phyloP scores from a whole-genome alignment of 768 basidiomycete genomes.

The Leccinellum luteum region DNA sequence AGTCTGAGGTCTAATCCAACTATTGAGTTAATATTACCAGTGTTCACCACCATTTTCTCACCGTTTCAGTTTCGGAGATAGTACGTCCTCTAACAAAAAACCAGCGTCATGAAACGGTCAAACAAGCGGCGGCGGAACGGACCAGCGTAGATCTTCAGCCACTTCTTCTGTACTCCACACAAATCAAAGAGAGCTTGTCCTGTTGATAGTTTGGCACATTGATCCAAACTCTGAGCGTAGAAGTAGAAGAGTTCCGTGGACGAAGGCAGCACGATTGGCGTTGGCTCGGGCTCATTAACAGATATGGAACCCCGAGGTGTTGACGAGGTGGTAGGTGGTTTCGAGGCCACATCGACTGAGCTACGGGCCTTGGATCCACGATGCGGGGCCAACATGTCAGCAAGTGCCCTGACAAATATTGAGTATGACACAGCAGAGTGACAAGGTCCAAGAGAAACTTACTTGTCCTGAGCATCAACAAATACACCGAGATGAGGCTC shows the following conservation, averaged over 20 bases:
- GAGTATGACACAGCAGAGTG: neutral
- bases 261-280: conserved; percentile 77
- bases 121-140: conserved; percentile 17
- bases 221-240: conserved; percentile 92
- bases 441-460: conserved; percentile 36
- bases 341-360: conserved; percentile 59
- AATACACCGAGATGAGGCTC: conserved; percentile 92
- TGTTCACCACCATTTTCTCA: conserved; percentile 27
- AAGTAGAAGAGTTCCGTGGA: conserved; percentile 98
- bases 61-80: conserved; percentile 74
- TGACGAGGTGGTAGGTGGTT: conserved; percentile 23
- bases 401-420: conserved; percentile 57
- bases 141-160: conserved; percentile 94
- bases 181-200: conserved; percentile 83
- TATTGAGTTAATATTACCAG: conserved; percentile 1
- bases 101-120: neutral
- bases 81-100: conserved; percentile 73
- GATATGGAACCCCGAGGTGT: conserved; percentile 38
- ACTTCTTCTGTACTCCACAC: conserved; percentile 82
- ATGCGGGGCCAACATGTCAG: conserved; percentile 88
- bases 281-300: conserved; percentile 43
- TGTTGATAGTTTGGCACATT: conserved; percentile 87
- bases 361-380: conserved; percentile 60
- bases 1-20: conserved; percentile 36
- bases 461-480: conserved; percentile 95